phyloP scores from a whole-genome alignment of 208 protist species.

The Acanthamoeba royreba region DNA sequence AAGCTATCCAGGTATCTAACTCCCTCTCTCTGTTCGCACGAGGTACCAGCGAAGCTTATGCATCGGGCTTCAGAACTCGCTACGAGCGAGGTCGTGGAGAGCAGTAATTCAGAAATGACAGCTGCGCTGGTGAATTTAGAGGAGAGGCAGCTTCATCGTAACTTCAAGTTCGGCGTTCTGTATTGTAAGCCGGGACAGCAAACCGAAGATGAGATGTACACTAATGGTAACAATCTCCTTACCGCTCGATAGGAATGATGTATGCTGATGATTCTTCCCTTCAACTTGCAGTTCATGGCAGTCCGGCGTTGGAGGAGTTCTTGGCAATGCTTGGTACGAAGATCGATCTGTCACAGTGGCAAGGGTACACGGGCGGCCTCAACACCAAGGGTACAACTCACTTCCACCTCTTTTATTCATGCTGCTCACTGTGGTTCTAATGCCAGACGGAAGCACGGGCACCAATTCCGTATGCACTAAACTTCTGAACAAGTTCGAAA shows the following conservation, averaged over 20 bases:
- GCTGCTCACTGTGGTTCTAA: too few species aligned
- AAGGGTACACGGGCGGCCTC: constrained; percentile 52
- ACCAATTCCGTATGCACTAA: background rate
- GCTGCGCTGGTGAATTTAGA: background rate
- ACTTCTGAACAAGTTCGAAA: background rate
- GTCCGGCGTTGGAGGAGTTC: constrained; percentile 58
- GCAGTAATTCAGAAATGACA: background rate
- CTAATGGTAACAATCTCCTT: background rate
- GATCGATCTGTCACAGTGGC: constrained; percentile 54
- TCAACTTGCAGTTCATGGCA: constrained; percentile 5
- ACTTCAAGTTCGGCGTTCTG: constrained; percentile 39
- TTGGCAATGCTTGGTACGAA: constrained; percentile 51
- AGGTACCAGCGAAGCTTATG: too few species aligned
- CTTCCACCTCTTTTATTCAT: background rate
- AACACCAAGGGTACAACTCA: background rate
- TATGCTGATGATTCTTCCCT: background rate
- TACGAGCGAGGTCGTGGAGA: background rate
- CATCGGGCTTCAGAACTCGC: background rate
- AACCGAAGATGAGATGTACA: constrained; percentile 2
- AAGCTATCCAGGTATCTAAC: background rate
- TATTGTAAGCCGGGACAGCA: background rate
- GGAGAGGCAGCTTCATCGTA: background rate
- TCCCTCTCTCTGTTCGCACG: too few species aligned
- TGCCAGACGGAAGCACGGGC: background rate
- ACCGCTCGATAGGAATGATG: background rate